These are phyloP conservation scores for Apocynum venetum DNA, from an alignment of 257 asterid genomes.

Conservation along the genomic window DNA sequence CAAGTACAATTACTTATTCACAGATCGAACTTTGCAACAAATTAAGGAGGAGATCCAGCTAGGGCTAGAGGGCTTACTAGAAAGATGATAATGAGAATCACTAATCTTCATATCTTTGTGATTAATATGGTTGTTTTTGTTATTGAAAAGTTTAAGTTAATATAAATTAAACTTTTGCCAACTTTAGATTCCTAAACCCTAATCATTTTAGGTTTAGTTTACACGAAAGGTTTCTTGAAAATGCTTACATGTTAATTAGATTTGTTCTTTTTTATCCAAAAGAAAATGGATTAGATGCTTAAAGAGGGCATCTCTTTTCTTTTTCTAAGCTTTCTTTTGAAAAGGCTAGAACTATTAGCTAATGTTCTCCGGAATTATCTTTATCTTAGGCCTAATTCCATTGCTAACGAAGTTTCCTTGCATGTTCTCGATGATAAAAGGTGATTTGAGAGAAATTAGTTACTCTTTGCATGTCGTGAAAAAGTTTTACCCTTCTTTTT, in stretches of 20 bases:
- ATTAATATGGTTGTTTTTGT: background rate
- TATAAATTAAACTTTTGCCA: background rate
- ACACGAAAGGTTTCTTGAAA: background rate
- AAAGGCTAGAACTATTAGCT: background rate
- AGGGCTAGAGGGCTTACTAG: background rate
- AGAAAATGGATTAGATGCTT: background rate
- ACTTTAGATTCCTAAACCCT: background rate
- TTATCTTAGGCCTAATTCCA: background rate
- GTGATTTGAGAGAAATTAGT: background rate
- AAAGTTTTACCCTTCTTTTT: background rate
- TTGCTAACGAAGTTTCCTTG: background rate
- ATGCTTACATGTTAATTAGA: background rate
- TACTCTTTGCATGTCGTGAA: background rate
- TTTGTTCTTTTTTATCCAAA: background rate
- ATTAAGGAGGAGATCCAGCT: slow-evolving; percentile 9
- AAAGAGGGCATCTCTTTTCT: background rate
- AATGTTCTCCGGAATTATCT: background rate
- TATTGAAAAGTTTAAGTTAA: background rate
- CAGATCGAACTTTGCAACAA: background rate
- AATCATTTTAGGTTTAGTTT: slow-evolving; percentile 3
- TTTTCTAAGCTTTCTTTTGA: slow-evolving; percentile 4
- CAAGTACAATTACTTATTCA: slow-evolving; percentile 4
- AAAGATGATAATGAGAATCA: background rate
- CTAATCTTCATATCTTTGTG: background rate
- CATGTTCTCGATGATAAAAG: background rate